A percentile compares a stretch with the other conserved stretches of the same genome.
Conservation (phyloP, 345 rosid genomes). For the Laguncularia racemosa region DNA sequence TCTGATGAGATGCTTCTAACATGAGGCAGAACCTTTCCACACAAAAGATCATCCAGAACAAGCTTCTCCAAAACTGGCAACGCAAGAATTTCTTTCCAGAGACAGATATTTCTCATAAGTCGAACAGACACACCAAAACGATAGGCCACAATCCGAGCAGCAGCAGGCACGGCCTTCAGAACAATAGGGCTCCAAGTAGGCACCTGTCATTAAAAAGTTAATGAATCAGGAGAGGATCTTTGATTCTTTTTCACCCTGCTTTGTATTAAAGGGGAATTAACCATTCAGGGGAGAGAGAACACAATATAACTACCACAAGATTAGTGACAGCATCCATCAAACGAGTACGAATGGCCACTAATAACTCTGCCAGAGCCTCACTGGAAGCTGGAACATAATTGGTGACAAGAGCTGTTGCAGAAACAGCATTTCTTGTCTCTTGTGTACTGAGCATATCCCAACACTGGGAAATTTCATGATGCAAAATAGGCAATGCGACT, state of each 20-base stretch:
- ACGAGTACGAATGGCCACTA: constrained; percentile 58
- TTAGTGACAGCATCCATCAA: constrained; percentile 62
- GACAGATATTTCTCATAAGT: constrained; percentile 77
- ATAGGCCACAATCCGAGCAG: constrained; percentile 77
- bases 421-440: constrained; percentile 77
- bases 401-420: constrained; percentile 71
- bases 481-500: constrained; percentile 75
- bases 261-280: not conserved
- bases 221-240: not conserved
- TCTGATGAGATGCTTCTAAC: constrained; percentile 64
- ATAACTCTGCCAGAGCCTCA: constrained; percentile 55
- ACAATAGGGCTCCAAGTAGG: constrained; percentile 85
- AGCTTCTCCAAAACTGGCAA: constrained; percentile 73
- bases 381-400: constrained; percentile 73
- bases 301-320: constrained; percentile 32
- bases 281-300: not conserved
- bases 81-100: constrained; percentile 87
- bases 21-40: constrained; percentile 77
- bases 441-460: constrained; percentile 86
- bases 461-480: constrained; percentile 74
- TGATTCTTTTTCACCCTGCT: not conserved
- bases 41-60: constrained; percentile 76
- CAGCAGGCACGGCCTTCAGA: constrained; percentile 79
- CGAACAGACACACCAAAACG: constrained; percentile 83
- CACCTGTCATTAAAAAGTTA: constrained; percentile 33